A percentile compares a stretch with the other conserved stretches of the same genome.
Conservation (phyloP, 805 yeast species). For the Schwanniomyces occidentalis region DNA sequence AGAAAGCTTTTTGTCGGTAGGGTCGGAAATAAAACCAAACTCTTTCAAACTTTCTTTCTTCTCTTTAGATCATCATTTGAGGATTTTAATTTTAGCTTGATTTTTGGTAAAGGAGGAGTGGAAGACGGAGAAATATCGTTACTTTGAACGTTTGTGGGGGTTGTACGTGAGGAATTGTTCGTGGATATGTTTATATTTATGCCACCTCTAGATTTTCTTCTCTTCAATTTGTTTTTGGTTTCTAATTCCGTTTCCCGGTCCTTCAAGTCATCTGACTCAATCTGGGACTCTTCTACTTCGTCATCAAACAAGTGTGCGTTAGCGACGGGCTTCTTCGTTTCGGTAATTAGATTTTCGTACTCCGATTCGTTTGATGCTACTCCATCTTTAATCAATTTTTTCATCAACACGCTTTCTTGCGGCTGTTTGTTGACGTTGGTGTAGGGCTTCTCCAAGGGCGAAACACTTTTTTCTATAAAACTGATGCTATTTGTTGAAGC, state of each 20-base stretch:
- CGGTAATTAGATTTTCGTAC: slow-evolving; percentile 30
- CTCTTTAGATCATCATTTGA: slow-evolving; percentile 4
- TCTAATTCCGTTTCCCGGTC: no score
- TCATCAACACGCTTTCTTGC: slow-evolving; percentile 31
- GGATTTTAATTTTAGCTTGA: slow-evolving; percentile 10
- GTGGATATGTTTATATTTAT: slow-evolving; percentile 14
- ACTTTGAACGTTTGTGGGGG: not conserved
- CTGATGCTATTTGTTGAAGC: not conserved
- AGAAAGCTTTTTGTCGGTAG: no score
- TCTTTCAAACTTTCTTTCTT: slow-evolving; percentile 1
- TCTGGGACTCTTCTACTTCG: slow-evolving; percentile 26
- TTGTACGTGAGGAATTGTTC: not conserved
- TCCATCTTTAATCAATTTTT: slow-evolving; percentile 35
- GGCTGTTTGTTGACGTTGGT: slow-evolving; percentile 2
- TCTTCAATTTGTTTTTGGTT: slow-evolving; percentile 18
- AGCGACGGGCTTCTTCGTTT: slow-evolving; percentile 30
- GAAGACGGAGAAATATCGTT: slow-evolving; percentile 1
- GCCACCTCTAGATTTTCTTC: slow-evolving; percentile 31
- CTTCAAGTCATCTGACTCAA: slow-evolving; percentile 3
- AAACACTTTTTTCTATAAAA: slow-evolving; percentile 10
- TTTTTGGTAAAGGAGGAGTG: slow-evolving; percentile 9
- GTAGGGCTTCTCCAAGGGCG: slow-evolving; percentile 14
- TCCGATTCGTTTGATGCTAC: slow-evolving; percentile 29
- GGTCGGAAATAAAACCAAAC: no score
- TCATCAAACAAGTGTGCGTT: slow-evolving; percentile 41